Evolutionary conservation across 1,284 basidiomycete genomes (phyloP), one percentile per base, ranked within the genome.

Genomic region (Leucoagaricus sp.): DNA sequence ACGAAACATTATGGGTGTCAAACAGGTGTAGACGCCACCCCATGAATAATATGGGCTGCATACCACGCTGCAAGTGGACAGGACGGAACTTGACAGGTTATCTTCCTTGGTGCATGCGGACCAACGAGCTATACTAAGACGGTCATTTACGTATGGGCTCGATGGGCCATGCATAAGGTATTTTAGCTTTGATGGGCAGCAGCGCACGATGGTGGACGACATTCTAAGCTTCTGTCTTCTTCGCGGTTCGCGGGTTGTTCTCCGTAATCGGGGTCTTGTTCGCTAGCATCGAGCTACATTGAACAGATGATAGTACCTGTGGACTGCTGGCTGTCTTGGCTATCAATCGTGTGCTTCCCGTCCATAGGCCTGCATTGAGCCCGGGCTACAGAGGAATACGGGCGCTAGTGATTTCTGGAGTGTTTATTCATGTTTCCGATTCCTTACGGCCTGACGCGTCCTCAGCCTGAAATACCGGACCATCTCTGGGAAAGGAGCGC

Each of bases 131-230:
- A 6, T n/a, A 52, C 41, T 15, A 50, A 40, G 36, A 28, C 17
- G 49, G 19, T 13, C 51, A 46, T 45, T 36, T 36, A 38, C 6
- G 23, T 13, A 33, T 29, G 25, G n/a, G 15, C 41, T 17, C 26
- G 19, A 26, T 38, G 10, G 13, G 36, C 9, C 13, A n/a, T 13
- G 21, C 48, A 41, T 54, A 41, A 13, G 17, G 19, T 13, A 40
- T 34, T 53, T 44, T 47, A 45, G 34, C 42, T 38, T 40, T 47
- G 46, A 53, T 53, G 33, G 4, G 3, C 9, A 7, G 42, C 29
- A n/a, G 38, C 41, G 10, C 26, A 28, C n/a, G 51, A 23, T 53
- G 31, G 46, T 53, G 42, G 10, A 38, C 36, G 17, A 38, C 12
- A 15, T 10, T 13, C 13, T 38, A 13, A 8, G 13, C 36, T 38